Evolutionary conservation across 495 filamentous ascomycete genomes (phyloP).

Genomic region (Letharia lupina): DNA sequence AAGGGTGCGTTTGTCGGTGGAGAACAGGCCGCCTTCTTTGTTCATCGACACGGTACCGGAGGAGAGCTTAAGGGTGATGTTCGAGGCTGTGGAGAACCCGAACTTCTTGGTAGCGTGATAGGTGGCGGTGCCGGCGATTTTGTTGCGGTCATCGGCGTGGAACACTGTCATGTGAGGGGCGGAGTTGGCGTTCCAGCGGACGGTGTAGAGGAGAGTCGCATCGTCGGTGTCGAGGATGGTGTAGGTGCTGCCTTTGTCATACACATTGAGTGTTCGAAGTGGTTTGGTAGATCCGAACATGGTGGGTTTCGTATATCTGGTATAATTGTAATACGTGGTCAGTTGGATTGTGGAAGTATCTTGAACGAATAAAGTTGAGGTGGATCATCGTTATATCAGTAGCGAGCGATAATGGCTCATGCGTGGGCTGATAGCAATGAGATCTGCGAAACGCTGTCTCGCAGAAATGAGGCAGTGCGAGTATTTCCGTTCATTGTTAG

Average conservation of each 20-base stretch:
- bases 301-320: neutral
- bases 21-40: constrained; percentile 4
- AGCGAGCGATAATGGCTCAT: neutral
- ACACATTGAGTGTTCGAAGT: neutral
- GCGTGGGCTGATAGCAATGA: neutral
- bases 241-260: constrained; percentile 1
- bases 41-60: neutral
- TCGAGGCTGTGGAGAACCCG: neutral
- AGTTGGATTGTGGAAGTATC: neutral
- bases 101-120: neutral
- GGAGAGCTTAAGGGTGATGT: neutral
- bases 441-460: neutral
- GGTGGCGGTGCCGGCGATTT: neutral
- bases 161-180: neutral
- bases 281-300: neutral
- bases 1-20: neutral
- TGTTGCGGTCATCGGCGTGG: neutral
- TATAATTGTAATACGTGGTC: neutral
- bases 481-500: too few species aligned
- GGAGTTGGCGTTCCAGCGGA: neutral
- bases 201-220: neutral
- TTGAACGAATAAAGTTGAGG: neutral
- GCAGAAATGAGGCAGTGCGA: neutral
- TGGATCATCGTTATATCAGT: neutral
- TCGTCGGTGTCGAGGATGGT: neutral